Conservation (phyloP, 805 yeast genomes). For the Pachysolen tannophilus region DNA sequence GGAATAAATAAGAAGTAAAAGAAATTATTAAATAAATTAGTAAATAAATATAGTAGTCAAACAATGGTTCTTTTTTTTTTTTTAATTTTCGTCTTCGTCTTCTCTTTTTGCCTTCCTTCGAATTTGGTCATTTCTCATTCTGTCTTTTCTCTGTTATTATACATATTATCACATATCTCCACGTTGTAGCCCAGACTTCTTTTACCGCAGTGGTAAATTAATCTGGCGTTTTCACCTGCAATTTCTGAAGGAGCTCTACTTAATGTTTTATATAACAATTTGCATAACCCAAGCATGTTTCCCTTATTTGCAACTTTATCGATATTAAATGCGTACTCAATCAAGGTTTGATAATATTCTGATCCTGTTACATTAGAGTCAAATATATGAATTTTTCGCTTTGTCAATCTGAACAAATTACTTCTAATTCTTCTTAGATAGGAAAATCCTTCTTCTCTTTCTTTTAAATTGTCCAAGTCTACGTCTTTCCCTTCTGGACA, state of each 20-base stretch:
- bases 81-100: too few relatives aligned
- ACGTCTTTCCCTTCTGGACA: conserved; percentile 18
- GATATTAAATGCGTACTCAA: conserved; percentile 31
- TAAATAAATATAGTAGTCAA: too few relatives aligned
- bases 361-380: conserved; percentile 24
- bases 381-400: conserved; percentile 24
- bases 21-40: too few relatives aligned
- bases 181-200: conserved; percentile 44
- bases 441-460: conserved; percentile 40
- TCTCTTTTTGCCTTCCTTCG: too few relatives aligned
- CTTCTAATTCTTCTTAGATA: conserved; percentile 42
- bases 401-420: conserved; percentile 27
- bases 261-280: conserved; percentile 32
- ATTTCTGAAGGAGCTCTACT: conserved; percentile 43
- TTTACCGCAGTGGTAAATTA: conserved; percentile 45
- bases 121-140: not conserved
- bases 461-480: conserved; percentile 16
- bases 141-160: conserved; percentile 11
- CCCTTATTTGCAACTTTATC: conserved; percentile 33
- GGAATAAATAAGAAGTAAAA: too few relatives aligned
- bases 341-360: conserved; percentile 33
- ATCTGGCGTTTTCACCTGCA: conserved; percentile 46
- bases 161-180: conserved; percentile 45
- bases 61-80: too few relatives aligned
- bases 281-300: conserved; percentile 48